phyloP scores from a whole-genome alignment of 1,284 basidiomycete genomes.

The Pulveroboletus sp. region DNA sequence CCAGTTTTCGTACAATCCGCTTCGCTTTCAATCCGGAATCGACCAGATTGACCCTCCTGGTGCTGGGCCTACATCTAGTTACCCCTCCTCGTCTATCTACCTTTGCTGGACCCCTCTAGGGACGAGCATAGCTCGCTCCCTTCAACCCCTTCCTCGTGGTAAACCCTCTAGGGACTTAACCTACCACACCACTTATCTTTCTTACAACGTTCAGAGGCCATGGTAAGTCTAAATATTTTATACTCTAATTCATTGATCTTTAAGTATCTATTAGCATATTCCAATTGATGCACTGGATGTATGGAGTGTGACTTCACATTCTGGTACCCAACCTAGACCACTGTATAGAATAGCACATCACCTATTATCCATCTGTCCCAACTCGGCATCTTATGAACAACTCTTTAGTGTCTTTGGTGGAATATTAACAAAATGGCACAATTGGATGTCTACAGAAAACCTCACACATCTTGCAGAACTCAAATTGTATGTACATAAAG shows the following conservation, averaged over 20 bases:
- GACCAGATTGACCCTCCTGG: no score
- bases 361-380: slow-evolving; percentile 13
- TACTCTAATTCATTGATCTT: no score
- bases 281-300: neutral
- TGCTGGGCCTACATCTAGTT: no score
- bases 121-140: no score
- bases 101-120: no score
- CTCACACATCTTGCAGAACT: slow-evolving; percentile 9
- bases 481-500: slow-evolving; percentile 9
- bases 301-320: neutral
- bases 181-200: no score
- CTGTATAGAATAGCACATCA: neutral
- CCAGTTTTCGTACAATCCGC: no score
- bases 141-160: no score
- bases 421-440: slow-evolving; percentile 7
- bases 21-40: no score
- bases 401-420: slow-evolving; percentile 16
- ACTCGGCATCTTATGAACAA: slow-evolving; percentile 12
- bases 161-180: no score
- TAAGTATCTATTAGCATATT: no score
- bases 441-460: neutral
- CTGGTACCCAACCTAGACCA: neutral
- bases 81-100: no score
- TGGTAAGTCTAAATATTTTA: neutral
- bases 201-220: neutral